phyloP scores from a whole-genome alignment of 805 yeast species.

The Starmera dryadoides region DNA sequence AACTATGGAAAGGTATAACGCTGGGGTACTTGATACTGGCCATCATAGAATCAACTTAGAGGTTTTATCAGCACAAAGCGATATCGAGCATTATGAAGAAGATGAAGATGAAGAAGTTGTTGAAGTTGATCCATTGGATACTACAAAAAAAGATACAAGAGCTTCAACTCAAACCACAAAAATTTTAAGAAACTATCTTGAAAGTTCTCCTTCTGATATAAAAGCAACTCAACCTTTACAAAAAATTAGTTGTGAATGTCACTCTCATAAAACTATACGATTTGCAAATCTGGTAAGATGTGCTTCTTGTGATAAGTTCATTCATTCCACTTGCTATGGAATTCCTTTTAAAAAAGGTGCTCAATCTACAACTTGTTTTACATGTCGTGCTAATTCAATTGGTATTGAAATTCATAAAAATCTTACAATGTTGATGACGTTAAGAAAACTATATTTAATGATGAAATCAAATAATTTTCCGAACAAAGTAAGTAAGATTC shows the following conservation, averaged over 20 bases:
- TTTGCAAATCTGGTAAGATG: constrained; percentile 17
- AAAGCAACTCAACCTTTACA: constrained; percentile 24
- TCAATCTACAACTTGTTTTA: constrained; percentile 17
- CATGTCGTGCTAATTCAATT: constrained; percentile 18
- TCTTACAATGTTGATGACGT: constrained; percentile 24
- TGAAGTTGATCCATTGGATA: constrained; percentile 16
- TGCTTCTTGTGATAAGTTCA: constrained; percentile 20
- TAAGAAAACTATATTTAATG: constrained; percentile 27
- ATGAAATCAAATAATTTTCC: constrained; percentile 16
- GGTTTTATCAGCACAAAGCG: constrained; percentile 19
- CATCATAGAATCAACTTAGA: constrained; percentile 22
- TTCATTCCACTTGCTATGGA: constrained; percentile 29
- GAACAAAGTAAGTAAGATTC: no score
- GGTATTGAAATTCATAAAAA: constrained; percentile 12
- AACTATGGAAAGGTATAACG: constrained; percentile 8
- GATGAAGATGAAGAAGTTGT: constrained; percentile 1
- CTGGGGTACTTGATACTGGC: constrained; percentile 25
- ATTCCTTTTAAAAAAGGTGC: constrained; percentile 13
- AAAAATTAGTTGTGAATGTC: constrained; percentile 20
- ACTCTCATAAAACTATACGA: constrained; percentile 16
- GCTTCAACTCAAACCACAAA: constrained; percentile 22
- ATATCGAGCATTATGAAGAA: constrained; percentile 2
- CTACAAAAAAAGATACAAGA: background rate
- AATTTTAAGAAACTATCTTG: constrained; percentile 20
- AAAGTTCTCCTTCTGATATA: constrained; percentile 16